A percentile compares a stretch with the other conserved stretches of the same genome.
Evolutionary conservation across 2,329 filamentous ascomycete genomes (phyloP).

Genomic region (Herpotrichia juniperi): DNA sequence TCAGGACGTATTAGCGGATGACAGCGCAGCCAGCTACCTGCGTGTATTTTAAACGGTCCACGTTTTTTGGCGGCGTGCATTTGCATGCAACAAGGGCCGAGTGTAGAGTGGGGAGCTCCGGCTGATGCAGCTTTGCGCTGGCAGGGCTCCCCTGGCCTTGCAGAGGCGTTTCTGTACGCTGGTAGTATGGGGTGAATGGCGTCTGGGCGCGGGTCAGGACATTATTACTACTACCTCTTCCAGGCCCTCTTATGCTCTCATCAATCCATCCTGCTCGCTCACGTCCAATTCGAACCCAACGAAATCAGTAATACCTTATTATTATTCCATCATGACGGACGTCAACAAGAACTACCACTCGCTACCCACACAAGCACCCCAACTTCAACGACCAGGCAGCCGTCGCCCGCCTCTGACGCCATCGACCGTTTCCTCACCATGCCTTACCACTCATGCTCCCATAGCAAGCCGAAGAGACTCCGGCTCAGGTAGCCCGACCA

Average conservation of each 20-base stretch:
- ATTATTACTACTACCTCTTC: constrained; percentile 35
- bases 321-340: constrained; percentile 38
- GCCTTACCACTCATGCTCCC: constrained; percentile 48
- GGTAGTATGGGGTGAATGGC: constrained; percentile 48
- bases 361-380: constrained; percentile 43
- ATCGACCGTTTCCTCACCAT: constrained; percentile 53
- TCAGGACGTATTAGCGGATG: constrained; percentile 45
- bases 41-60: constrained; percentile 27
- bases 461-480: constrained; percentile 49
- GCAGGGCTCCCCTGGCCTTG: constrained; percentile 37
- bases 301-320: constrained; percentile 10
- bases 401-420: constrained; percentile 53
- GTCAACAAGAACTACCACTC: constrained; percentile 45
- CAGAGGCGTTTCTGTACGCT: constrained; percentile 36
- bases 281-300: constrained; percentile 19
- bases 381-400: constrained; percentile 41
- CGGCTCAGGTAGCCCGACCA: constrained; percentile 48
- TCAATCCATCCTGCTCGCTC: constrained; percentile 11
- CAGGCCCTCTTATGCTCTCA: constrained; percentile 1
- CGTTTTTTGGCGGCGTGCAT: constrained; percentile 44
- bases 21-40: constrained; percentile 46
- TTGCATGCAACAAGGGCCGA: constrained; percentile 38
- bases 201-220: constrained; percentile 37
- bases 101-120: constrained; percentile 38
- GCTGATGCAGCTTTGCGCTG: constrained; percentile 40